Conservation (phyloP, 1,139 yeast genomes). For the Candida gigantensis region DNA sequence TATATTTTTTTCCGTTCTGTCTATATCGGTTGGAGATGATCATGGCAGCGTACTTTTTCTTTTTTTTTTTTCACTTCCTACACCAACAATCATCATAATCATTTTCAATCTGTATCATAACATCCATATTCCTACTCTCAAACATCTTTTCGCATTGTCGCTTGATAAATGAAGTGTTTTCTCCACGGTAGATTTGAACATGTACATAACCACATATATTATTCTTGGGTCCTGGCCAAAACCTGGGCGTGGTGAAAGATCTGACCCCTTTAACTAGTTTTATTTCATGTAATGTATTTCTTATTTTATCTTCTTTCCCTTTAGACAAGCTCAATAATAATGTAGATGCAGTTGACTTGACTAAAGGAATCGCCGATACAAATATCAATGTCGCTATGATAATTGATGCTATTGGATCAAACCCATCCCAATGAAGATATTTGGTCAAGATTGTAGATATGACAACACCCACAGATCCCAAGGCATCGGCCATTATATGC, state of each 20-base stretch:
- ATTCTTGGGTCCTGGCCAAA: constrained; percentile 70
- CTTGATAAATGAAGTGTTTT: constrained; percentile 61
- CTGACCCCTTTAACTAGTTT: constrained; percentile 75
- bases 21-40: too few species aligned
- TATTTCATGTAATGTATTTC: constrained; percentile 67
- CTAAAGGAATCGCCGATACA: constrained; percentile 77
- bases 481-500: constrained; percentile 91
- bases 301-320: constrained; percentile 56
- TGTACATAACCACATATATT: constrained; percentile 62
- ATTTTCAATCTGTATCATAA: constrained; percentile 61
- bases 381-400: constrained; percentile 82
- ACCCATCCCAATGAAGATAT: constrained; percentile 59
- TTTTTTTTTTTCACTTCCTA: constrained; percentile 16
- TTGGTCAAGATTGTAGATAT: constrained; percentile 74
- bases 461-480: constrained; percentile 96
- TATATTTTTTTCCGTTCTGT: constrained; percentile 2
- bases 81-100: constrained; percentile 66
- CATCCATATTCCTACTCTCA: constrained; percentile 37
- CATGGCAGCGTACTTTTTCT: too few species aligned
- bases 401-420: constrained; percentile 91
- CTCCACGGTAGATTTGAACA: constrained; percentile 68
- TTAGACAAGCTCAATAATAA: constrained; percentile 63
- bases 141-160: constrained; percentile 58
- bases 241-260: constrained; percentile 84
- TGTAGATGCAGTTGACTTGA: constrained; percentile 77